Conservation (phyloP, 345 rosid species). For the Arabidopsis arenosa region DNA sequence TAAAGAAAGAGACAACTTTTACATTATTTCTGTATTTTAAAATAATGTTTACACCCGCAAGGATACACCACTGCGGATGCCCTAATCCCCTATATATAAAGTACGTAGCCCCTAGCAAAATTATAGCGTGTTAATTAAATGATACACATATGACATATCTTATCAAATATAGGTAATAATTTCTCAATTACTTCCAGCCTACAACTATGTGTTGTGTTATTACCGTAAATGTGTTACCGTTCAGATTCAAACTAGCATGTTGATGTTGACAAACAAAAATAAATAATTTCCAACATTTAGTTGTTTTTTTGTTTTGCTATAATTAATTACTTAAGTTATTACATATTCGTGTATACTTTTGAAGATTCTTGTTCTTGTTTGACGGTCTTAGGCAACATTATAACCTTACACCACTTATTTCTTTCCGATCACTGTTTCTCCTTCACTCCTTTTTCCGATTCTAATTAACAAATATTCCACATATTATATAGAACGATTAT, state of each 20-base stretch:
- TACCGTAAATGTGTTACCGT: not conserved
- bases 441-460: slow-evolving; percentile 38
- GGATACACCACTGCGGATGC: no score
- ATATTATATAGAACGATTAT: not conserved
- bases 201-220: not conserved
- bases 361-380: slow-evolving; percentile 37
- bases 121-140: no score
- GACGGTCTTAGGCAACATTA: slow-evolving; percentile 29
- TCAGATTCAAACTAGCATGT: not conserved
- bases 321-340: not conserved
- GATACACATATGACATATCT: not conserved
- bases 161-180: no score
- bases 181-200: not conserved
- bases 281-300: not conserved
- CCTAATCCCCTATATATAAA: no score
- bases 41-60: no score
- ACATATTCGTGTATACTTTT: slow-evolving; percentile 27
- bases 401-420: slow-evolving; percentile 28
- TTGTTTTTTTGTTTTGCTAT: slow-evolving; percentile 8
- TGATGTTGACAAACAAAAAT: not conserved
- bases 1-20: no score
- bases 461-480: slow-evolving; percentile 22
- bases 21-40: no score
- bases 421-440: slow-evolving; percentile 41
- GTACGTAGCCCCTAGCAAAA: no score